Conservation (phyloP, 1,284 basidiomycete genomes). For the Lentinus polychrous region DNA sequence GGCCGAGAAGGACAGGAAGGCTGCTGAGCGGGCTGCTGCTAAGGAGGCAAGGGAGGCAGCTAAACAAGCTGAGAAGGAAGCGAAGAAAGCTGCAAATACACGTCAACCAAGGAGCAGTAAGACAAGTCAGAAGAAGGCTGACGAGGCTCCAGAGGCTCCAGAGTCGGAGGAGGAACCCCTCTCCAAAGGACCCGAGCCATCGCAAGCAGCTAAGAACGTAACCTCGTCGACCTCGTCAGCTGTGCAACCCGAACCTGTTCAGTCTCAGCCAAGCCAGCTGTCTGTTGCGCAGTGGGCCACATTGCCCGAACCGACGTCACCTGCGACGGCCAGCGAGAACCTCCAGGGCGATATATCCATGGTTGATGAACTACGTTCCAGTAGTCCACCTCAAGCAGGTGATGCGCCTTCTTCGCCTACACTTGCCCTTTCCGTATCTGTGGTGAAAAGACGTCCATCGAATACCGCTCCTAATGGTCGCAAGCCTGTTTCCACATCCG, state of each 20-base stretch:
- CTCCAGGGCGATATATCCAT: slow-evolving; percentile 8
- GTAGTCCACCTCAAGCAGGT: slow-evolving; percentile 21
- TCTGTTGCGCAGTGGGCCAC: slow-evolving; percentile 19
- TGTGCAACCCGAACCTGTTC: not conserved
- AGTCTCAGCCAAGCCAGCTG: not conserved
- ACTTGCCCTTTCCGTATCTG: slow-evolving; percentile 2
- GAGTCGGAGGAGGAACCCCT: not conserved
- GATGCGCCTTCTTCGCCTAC: slow-evolving; percentile 6
- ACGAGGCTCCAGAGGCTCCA: not conserved
- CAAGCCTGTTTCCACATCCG: slow-evolving; percentile 10
- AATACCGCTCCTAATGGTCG: not conserved
- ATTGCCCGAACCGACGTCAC: slow-evolving; percentile 11
- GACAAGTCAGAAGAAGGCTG: slow-evolving; percentile 2
- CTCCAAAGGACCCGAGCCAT: not conserved
- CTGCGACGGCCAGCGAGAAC: slow-evolving; percentile 15
- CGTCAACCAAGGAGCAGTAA: slow-evolving; percentile 5
- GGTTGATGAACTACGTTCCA: slow-evolving; percentile 34
- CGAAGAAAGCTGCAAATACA: slow-evolving; percentile 5
- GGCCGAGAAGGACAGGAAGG: slow-evolving; percentile 19
- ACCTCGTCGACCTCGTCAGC: not conserved
- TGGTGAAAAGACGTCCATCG: not conserved
- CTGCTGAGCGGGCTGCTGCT: slow-evolving; percentile 9
- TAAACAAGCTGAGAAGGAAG: slow-evolving; percentile 16
- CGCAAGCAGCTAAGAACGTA: not conserved
- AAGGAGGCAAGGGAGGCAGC: slow-evolving; percentile 12